phyloP scores from a whole-genome alignment of 768 basidiomycete species.

The Amanita rimosa region DNA sequence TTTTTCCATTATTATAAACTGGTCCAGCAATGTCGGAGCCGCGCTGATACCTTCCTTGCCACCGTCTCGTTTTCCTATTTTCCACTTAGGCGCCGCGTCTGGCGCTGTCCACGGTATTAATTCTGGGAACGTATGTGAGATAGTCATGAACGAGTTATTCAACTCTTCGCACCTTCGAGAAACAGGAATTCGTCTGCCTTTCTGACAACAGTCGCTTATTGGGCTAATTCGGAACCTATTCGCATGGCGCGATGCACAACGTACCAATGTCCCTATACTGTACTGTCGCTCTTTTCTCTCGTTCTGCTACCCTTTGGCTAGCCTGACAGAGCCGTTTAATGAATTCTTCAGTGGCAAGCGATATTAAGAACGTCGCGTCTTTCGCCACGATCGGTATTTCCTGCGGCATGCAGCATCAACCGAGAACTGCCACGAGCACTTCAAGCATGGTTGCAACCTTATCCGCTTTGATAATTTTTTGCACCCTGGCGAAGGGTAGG shows the following conservation, averaged over 20 bases:
- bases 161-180: slow-evolving; percentile 45
- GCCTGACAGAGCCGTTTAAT: slow-evolving; percentile 66
- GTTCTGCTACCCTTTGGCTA: slow-evolving; percentile 54
- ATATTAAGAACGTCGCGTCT: slow-evolving; percentile 72
- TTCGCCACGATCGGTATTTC: slow-evolving; percentile 66
- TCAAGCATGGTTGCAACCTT: slow-evolving; percentile 32
- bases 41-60: not conserved
- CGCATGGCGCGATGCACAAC: slow-evolving; percentile 11
- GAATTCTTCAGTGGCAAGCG: slow-evolving; percentile 83
- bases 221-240: not conserved
- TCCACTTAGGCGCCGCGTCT: slow-evolving; percentile 33
- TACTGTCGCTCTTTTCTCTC: slow-evolving; percentile 64
- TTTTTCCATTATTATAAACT: slow-evolving; percentile 28
- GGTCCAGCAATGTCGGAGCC: slow-evolving; percentile 34
- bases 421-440: not conserved
- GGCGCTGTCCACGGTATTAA: slow-evolving; percentile 42
- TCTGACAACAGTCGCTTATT: slow-evolving; percentile 48
- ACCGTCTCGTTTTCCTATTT: slow-evolving; percentile 9
- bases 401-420: slow-evolving; percentile 21
- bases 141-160: not conserved
- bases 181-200: slow-evolving; percentile 70
- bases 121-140: slow-evolving; percentile 24
- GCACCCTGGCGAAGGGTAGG: slow-evolving; percentile 68
- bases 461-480: slow-evolving; percentile 80
- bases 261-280: slow-evolving; percentile 74